Evolutionary conservation across 257 asterid species (phyloP).

Genomic region (Scutellaria galericulata): DNA sequence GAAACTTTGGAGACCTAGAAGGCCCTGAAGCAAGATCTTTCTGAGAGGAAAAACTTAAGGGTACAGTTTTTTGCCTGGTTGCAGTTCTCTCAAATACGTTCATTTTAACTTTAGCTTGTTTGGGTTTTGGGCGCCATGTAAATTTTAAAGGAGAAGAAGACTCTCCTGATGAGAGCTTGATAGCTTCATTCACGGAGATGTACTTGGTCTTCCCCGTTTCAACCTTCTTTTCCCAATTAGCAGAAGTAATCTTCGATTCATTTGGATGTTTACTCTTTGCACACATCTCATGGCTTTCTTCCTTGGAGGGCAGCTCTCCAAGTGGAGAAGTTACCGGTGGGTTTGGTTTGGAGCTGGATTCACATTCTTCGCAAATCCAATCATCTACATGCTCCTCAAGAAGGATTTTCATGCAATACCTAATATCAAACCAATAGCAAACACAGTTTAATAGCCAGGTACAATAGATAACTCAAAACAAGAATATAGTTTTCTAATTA

Average conservation of each 20-base stretch:
- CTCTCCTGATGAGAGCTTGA: constrained; percentile 52
- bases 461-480: constrained; percentile 6
- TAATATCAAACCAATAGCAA: constrained; percentile 34
- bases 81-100: constrained; percentile 27
- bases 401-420: constrained; percentile 59
- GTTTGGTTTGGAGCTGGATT: constrained; percentile 14
- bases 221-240: constrained; percentile 53
- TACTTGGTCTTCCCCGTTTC: constrained; percentile 57
- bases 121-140: constrained; percentile 25
- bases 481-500: constrained; percentile 22
- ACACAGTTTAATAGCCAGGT: constrained; percentile 15
- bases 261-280: constrained; percentile 15
- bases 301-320: constrained; percentile 7
- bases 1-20: constrained; percentile 35
- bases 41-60: constrained; percentile 24
- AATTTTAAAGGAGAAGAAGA: constrained; percentile 21
- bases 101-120: constrained; percentile 27
- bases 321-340: constrained; percentile 30
- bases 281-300: constrained; percentile 12
- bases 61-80: constrained; percentile 25
- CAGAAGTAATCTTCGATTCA: constrained; percentile 28
- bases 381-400: constrained; percentile 19
- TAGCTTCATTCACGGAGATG: constrained; percentile 54
- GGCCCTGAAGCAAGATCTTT: constrained; percentile 35
- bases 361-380: constrained; percentile 66